These are phyloP conservation scores for Tremella yokohamensis DNA, from an alignment of 768 basidiomycete genomes.

Conservation along the genomic window DNA sequence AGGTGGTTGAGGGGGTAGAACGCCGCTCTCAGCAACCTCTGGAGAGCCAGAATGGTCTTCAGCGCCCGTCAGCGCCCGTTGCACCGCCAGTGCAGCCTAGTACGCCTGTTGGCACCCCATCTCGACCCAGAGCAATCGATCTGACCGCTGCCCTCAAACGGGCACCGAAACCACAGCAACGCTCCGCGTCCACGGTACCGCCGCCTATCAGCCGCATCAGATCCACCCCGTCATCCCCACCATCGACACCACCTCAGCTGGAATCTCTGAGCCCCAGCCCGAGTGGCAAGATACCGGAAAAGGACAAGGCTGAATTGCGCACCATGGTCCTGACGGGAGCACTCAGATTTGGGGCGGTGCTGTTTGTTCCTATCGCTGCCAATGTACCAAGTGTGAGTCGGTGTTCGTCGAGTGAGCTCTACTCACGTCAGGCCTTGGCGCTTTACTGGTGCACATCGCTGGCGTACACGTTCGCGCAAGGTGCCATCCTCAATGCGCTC, in stretches of 20 bases:
- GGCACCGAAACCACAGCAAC: background rate
- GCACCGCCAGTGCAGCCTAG: background rate
- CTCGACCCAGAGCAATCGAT: too few relatives aligned
- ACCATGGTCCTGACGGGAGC: constrained; percentile 32
- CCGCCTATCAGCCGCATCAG: background rate
- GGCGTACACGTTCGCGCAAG: constrained; percentile 48
- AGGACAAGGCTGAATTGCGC: constrained; percentile 18
- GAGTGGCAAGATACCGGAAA: background rate
- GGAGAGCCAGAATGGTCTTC: background rate
- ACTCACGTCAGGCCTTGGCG: constrained; percentile 44
- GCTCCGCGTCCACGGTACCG: background rate
- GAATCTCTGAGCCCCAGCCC: background rate
- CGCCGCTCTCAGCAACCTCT: background rate
- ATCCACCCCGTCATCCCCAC: background rate
- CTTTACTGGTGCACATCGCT: constrained; percentile 52
- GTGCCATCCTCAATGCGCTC: constrained; percentile 28
- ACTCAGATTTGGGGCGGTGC: constrained; percentile 44
- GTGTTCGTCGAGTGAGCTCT: background rate
- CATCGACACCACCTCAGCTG: background rate
- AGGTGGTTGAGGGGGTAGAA: background rate
- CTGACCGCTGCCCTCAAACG: too few relatives aligned
- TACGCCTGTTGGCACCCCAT: background rate
- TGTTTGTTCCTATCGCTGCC: constrained; percentile 48
- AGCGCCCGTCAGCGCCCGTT: background rate
- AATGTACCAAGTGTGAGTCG: constrained; percentile 50